Conservation (phyloP, 441 rosid genomes). For the Dalechampia spathulata region DNA sequence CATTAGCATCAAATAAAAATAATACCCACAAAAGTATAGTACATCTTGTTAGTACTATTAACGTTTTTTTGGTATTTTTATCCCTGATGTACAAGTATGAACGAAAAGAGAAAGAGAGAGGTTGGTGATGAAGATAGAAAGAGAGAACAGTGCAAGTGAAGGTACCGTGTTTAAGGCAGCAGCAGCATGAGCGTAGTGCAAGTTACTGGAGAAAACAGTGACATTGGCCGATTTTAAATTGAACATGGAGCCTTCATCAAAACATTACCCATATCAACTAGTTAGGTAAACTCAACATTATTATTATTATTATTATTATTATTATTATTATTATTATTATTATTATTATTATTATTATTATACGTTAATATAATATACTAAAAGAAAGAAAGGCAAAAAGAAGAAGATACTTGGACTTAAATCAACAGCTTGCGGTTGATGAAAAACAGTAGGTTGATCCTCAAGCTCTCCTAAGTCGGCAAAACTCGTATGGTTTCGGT, state of each 20-base stretch:
- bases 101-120: neutral
- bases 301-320: too few relatives aligned
- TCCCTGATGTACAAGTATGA: neutral
- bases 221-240: slow-evolving; percentile 45
- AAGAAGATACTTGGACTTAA: slow-evolving; percentile 66
- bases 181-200: slow-evolving; percentile 26
- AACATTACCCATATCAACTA: neutral
- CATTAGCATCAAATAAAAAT: neutral
- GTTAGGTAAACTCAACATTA: slow-evolving; percentile 4
- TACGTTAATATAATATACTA: too few relatives aligned
- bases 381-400: neutral
- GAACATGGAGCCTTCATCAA: slow-evolving; percentile 42
- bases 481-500: slow-evolving; percentile 39
- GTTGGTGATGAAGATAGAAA: slow-evolving; percentile 14
- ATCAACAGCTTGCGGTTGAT: slow-evolving; percentile 32
- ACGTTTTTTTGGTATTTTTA: neutral
- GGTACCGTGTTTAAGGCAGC: slow-evolving; percentile 63
- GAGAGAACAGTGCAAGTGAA: neutral
- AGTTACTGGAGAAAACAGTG: slow-evolving; percentile 42
- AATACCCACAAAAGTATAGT: neutral
- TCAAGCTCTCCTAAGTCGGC: slow-evolving; percentile 78
- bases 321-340: too few relatives aligned
- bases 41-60: neutral
- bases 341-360: too few relatives aligned
- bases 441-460: slow-evolving; percentile 32